Percentiles rank a stretch among this genome's conserved stretches.
Evolutionary conservation across 2,329 filamentous ascomycete genomes (phyloP).

Genomic region (Neofusicoccum cordaticola): DNA sequence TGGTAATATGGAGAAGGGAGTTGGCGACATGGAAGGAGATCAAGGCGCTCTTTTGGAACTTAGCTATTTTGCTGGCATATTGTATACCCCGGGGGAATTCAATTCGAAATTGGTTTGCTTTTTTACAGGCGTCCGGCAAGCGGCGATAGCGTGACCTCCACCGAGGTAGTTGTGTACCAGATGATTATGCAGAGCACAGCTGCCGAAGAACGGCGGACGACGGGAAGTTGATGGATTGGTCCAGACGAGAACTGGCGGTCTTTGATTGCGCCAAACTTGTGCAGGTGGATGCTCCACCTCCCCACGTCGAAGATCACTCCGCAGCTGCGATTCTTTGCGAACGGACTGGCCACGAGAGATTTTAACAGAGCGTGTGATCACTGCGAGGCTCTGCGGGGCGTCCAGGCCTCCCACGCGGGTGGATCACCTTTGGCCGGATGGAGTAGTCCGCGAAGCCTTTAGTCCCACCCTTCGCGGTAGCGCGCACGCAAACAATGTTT

Average conservation of each 20-base stretch:
- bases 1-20: background rate
- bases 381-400: background rate
- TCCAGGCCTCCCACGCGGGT: background rate
- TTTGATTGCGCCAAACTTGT: too few relatives aligned
- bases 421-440: background rate
- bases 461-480: background rate
- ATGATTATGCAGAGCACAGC: background rate
- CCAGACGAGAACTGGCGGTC: background rate
- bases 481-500: background rate
- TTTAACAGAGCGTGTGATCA: background rate
- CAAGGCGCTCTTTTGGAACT: constrained; percentile 7
- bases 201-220: background rate
- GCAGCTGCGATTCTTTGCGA: too few relatives aligned
- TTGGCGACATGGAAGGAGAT: background rate
- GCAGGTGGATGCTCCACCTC: too few relatives aligned
- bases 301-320: too few relatives aligned
- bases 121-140: background rate
- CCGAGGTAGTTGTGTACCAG: too few relatives aligned
- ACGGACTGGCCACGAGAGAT: background rate
- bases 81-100: constrained; percentile 10
- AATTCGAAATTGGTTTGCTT: background rate
- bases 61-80: constrained; percentile 10
- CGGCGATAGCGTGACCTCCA: too few relatives aligned
- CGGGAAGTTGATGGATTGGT: background rate
- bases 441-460: background rate